A percentile compares a stretch with the other conserved stretches of the same genome.
Conservation (phyloP, 2,329 filamentous ascomycete species). For the Teratosphaeria nubilosa region DNA sequence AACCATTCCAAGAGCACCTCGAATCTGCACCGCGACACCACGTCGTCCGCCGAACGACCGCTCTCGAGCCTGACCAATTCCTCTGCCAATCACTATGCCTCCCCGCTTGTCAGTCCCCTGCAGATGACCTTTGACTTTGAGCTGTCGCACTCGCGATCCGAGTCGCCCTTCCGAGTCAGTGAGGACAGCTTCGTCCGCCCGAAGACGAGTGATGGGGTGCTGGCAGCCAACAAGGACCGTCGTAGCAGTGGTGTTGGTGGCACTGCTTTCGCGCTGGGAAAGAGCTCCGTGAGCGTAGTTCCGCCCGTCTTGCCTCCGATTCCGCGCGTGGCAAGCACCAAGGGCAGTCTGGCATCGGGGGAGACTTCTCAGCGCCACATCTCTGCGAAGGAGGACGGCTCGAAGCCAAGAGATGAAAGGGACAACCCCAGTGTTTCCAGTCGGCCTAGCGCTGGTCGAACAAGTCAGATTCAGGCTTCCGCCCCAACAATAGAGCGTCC, state of each 20-base stretch:
- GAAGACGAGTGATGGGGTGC: constrained; percentile 15
- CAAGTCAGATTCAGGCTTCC: not conserved
- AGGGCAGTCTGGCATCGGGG: not conserved
- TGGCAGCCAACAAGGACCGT: not conserved
- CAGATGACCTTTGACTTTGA: constrained; percentile 23
- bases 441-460: not conserved
- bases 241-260: not conserved
- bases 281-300: constrained; percentile 3
- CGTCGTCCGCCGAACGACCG: not conserved
- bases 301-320: constrained; percentile 39
- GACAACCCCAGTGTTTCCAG: constrained; percentile 8
- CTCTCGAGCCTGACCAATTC: not conserved
- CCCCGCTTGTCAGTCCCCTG: constrained; percentile 17
- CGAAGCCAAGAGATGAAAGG: constrained; percentile 5
- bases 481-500: constrained; percentile 5
- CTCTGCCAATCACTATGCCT: not conserved
- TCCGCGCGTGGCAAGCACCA: constrained; percentile 24
- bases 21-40: not conserved
- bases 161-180: constrained; percentile 1
- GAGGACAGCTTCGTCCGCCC: constrained; percentile 8
- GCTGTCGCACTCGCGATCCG: constrained; percentile 6
- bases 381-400: not conserved
- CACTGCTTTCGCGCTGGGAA: not conserved
- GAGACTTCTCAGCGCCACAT: not conserved
- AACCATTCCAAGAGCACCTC: not conserved